Evolutionary conservation across 2,329 filamentous ascomycete genomes (phyloP).

Genomic region (Botrytis hyacinthi): DNA sequence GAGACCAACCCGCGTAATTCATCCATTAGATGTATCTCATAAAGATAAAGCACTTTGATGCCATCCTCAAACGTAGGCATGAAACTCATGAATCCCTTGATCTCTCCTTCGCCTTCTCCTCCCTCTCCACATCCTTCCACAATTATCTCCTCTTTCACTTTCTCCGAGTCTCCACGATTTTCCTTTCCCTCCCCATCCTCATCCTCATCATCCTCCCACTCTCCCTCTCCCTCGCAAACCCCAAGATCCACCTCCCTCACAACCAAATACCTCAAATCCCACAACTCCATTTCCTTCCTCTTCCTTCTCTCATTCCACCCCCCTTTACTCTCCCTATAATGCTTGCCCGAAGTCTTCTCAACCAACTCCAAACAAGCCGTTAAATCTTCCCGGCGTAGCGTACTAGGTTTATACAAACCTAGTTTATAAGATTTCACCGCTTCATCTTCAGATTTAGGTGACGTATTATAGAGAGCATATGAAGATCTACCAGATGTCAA

Average conservation of each 20-base stretch:
- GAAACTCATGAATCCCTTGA: slow-evolving; percentile 62
- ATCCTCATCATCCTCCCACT: slow-evolving; percentile 55
- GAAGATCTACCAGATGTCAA: slow-evolving; percentile 17
- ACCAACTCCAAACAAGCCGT: slow-evolving; percentile 56
- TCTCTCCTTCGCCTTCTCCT: slow-evolving; percentile 27
- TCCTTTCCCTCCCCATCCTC: slow-evolving; percentile 48
- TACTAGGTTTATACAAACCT: slow-evolving; percentile 43
- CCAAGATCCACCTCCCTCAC: slow-evolving; percentile 47
- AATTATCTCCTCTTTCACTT: background rate
- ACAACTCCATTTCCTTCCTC: slow-evolving; percentile 64
- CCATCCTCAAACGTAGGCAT: slow-evolving; percentile 70
- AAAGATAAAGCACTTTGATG: slow-evolving; percentile 69
- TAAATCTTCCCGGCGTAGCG: slow-evolving; percentile 47
- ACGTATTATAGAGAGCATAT: background rate
- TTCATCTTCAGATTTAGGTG: background rate
- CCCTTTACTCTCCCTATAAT: slow-evolving; percentile 60
- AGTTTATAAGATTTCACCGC: slow-evolving; percentile 46
- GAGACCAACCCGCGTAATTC: slow-evolving; percentile 52
- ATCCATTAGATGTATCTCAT: slow-evolving; percentile 68
- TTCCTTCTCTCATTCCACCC: slow-evolving; percentile 66
- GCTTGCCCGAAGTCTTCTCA: slow-evolving; percentile 58
- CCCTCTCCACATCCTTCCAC: background rate
- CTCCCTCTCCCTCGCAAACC: slow-evolving; percentile 62
- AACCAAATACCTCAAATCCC: slow-evolving; percentile 67
- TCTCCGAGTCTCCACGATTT: background rate